Evolutionary conservation across 2,329 filamentous ascomycete species (phyloP).

Genomic region (Ophiostoma australiae): DNA sequence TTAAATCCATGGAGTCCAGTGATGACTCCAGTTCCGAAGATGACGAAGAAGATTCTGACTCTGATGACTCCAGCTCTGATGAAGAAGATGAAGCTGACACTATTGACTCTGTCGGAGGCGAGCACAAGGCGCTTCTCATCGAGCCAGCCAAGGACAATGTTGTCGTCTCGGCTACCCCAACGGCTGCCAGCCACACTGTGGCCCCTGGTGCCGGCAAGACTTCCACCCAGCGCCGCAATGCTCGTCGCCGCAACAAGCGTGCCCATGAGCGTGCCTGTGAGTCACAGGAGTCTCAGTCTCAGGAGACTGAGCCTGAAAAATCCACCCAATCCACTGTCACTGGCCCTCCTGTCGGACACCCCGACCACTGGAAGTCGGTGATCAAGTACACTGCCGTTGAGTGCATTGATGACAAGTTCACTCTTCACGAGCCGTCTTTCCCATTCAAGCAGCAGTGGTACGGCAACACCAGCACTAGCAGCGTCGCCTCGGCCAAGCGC

Average conservation of each 20-base stretch:
- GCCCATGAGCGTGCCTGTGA: neutral
- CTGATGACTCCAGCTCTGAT: neutral
- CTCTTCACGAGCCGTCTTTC: constrained; percentile 73
- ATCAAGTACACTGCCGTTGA: constrained; percentile 77
- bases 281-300: neutral
- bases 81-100: neutral
- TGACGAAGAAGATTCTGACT: neutral
- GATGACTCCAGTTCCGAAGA: neutral
- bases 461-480: constrained; percentile 38
- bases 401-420: constrained; percentile 65
- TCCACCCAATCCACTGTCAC: neutral
- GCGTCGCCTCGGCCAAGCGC: neutral
- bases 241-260: constrained; percentile 8
- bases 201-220: neutral
- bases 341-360: neutral
- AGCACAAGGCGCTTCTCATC: neutral
- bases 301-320: neutral
- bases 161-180: neutral
- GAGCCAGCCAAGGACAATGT: neutral
- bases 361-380: constrained; percentile 65
- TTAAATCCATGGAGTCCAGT: neutral
- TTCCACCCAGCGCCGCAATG: constrained; percentile 8
- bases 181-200: neutral
- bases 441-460: constrained; percentile 91
- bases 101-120: too few species aligned